Evolutionary conservation across 768 basidiomycete species (phyloP).

Genomic region (Trametes cinnabarina): DNA sequence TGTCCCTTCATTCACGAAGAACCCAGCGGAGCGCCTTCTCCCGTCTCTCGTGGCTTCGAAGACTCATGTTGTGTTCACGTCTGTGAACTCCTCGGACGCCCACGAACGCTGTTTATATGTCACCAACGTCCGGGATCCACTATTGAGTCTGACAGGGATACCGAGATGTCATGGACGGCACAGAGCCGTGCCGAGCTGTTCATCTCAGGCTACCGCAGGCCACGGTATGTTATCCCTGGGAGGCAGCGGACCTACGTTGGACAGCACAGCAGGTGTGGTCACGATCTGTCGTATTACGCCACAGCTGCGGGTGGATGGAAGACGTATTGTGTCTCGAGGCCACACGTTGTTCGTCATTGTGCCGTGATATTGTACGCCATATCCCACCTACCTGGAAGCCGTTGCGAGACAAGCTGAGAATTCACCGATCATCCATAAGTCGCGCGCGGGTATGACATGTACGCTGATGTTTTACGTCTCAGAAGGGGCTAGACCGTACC

Average conservation of each 20-base stretch:
- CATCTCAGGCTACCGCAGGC: background rate
- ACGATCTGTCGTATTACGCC: background rate
- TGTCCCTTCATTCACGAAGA: background rate
- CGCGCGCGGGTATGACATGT: background rate
- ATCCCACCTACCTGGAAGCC: background rate
- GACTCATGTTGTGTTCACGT: background rate
- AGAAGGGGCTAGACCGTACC: background rate
- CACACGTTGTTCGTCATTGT: background rate
- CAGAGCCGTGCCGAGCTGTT: background rate
- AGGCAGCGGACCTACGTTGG: background rate
- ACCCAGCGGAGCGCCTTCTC: background rate
- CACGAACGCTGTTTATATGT: background rate
- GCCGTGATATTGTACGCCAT: background rate
- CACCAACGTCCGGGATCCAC: background rate
- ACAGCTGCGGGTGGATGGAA: too few species aligned
- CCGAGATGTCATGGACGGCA: background rate
- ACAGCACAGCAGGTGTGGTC: background rate
- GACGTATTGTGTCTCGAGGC: background rate
- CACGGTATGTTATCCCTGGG: background rate
- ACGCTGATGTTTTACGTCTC: background rate
- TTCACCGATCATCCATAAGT: background rate
- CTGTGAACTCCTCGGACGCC: background rate
- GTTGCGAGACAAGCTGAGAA: background rate
- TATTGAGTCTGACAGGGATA: background rate
- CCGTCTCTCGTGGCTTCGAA: background rate